phyloP scores from a whole-genome alignment of 2,329 filamentous ascomycete species.

The Clarireedia hainanense region DNA sequence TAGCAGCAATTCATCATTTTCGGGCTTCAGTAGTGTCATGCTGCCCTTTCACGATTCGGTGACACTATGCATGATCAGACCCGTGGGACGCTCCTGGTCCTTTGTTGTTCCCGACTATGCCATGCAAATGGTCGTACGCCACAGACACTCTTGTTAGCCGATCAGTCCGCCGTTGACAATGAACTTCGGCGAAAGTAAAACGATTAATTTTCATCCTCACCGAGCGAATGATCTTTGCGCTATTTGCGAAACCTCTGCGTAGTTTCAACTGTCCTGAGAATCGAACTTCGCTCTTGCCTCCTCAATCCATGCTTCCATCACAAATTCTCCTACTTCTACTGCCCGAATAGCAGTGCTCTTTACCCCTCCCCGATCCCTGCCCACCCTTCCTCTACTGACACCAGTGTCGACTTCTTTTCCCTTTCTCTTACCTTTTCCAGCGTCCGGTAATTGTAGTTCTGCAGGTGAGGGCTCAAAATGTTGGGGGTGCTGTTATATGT shows the following conservation, averaged over 20 bases:
- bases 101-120: too few relatives aligned
- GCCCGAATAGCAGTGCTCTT: slow-evolving; percentile 53
- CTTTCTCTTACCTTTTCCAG: background rate
- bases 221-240: too few relatives aligned
- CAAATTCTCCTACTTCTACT: slow-evolving; percentile 57
- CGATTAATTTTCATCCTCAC: too few relatives aligned
- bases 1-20: too few relatives aligned
- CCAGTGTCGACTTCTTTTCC: background rate
- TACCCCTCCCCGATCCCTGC: slow-evolving; percentile 39
- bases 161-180: too few relatives aligned
- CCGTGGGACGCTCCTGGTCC: too few relatives aligned
- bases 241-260: background rate
- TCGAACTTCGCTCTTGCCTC: slow-evolving; percentile 37
- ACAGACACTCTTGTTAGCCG: too few relatives aligned
- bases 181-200: too few relatives aligned
- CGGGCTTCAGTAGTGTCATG: too few relatives aligned
- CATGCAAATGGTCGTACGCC: too few relatives aligned
- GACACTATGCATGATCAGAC: too few relatives aligned
- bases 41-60: too few relatives aligned
- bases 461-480: background rate
- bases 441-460: background rate
- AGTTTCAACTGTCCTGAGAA: background rate
- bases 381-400: slow-evolving; percentile 26
- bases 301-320: slow-evolving; percentile 64
- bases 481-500: background rate